Base-by-base conservation (phyloP, 305 asterid genomes). In the Solanum hybrid region DNA sequence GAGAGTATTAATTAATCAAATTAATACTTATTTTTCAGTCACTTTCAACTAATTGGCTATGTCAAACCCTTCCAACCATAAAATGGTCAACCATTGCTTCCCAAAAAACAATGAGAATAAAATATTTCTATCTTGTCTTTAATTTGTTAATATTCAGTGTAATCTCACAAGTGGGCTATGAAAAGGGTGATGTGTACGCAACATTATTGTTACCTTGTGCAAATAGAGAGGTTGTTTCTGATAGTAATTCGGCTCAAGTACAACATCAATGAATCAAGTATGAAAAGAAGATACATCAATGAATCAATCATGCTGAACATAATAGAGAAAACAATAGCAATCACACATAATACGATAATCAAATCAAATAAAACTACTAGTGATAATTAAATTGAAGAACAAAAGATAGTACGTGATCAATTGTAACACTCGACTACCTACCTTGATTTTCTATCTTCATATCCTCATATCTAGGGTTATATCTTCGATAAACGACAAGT, bases 141-240 rank as follows among this genome's bases (percentile, higher is more conserved):
- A 38, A 38, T 38, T 38, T 80, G n/a, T 38, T 24, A 57, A 41
- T 41, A 41, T 14, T 76, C 0, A 76, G 7, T 7, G 0, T 76
- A 76, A 14, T 31, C 1, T 3, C 10, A 75, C 10, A 75, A 0
- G 1, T 13, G 0, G 1, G 1, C 0, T 31, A 4, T 7, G 0
- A 15, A 6, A 4, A 76, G 13, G 3, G 0, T 6, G 11, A 2
- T 13, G 6, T 75, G 5, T 29, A 6, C 2, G 11, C 0, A 12
- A 4, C 0, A 7, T 76, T 76, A 76, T 0, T 7, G 1, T 7
- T 75, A 75, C 1, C 12, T 76, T 4, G 2, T 27, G 36, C 4
- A 29, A 0, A 0, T 26, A 26, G 4, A 72, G 2, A 73, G 1
- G 1, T 73, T 27, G 22, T 27, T 27, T 73, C 2, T 2, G 2